phyloP scores from a whole-genome alignment of 1,139 yeast genomes.

The Arxiozyma heterogenica region DNA sequence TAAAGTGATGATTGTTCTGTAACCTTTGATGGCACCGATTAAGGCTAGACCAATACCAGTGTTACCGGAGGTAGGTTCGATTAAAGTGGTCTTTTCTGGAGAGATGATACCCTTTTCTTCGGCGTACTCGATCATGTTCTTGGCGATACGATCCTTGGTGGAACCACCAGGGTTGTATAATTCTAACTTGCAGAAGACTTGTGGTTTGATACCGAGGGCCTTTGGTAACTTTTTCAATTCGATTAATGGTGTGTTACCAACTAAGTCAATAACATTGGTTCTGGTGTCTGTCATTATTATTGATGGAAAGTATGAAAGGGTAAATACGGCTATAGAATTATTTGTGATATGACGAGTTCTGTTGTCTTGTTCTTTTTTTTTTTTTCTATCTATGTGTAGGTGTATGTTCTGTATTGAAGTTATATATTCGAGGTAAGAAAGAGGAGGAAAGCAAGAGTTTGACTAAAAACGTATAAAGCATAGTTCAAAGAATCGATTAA shows the following conservation, averaged over 20 bases:
- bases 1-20: constrained; percentile 77
- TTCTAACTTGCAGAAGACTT: constrained; percentile 83
- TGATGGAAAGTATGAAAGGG: background rate
- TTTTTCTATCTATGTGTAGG: too few species aligned
- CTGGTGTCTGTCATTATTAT: constrained; percentile 17
- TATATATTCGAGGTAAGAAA: too few species aligned
- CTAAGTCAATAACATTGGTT: constrained; percentile 29
- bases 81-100: constrained; percentile 70
- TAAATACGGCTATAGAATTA: too few species aligned
- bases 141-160: constrained; percentile 90
- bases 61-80: constrained; percentile 86
- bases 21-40: constrained; percentile 80
- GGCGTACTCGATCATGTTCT: constrained; percentile 78
- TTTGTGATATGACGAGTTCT: background rate
- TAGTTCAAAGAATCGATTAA: too few species aligned
- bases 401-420: too few species aligned
- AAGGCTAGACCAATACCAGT: constrained; percentile 86
- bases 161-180: constrained; percentile 89
- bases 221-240: constrained; percentile 70
- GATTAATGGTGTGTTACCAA: constrained; percentile 80
- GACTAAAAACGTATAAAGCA: too few species aligned
- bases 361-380: too few species aligned
- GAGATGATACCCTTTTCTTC: constrained; percentile 70
- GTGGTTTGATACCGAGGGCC: constrained; percentile 64
- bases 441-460: too few species aligned